Evolutionary conservation across 768 basidiomycete species (phyloP).

Genomic region (Suillus bovinus): DNA sequence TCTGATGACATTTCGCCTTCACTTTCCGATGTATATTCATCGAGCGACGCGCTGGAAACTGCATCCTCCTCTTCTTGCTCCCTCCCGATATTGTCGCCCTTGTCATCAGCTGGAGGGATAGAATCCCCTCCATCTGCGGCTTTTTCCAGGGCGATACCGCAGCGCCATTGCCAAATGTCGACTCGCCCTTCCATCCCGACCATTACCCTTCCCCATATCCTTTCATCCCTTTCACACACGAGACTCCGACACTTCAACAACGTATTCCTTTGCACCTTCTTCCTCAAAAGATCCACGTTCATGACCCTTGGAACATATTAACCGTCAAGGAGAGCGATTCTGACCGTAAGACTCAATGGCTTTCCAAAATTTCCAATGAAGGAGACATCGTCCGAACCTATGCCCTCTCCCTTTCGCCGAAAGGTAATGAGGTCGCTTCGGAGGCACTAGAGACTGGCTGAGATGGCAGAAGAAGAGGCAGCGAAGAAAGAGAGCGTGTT

Average conservation of each 20-base stretch:
- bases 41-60: too few relatives aligned
- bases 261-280: conserved; percentile 35
- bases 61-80: too few relatives aligned
- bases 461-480: conserved; percentile 14
- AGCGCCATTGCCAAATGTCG: background rate
- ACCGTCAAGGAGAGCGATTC: conserved; percentile 7
- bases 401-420: conserved; percentile 18
- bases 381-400: conserved; percentile 35
- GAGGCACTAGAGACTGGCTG: conserved; percentile 5
- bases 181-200: conserved; percentile 30
- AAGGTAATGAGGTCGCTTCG: background rate
- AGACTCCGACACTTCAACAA: conserved; percentile 31
- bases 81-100: too few relatives aligned
- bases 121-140: too few relatives aligned
- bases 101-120: too few relatives aligned
- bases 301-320: conserved; percentile 43
- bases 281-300: conserved; percentile 43
- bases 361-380: conserved; percentile 12
- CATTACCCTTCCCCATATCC: conserved; percentile 45
- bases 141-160: too few relatives aligned
- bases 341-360: conserved; percentile 24
- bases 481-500: conserved; percentile 19
- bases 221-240: conserved; percentile 34
- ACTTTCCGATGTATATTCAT: too few relatives aligned
- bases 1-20: too few relatives aligned